phyloP scores from a whole-genome alignment of 306 rosid species.

The Prosopis cineraria region DNA sequence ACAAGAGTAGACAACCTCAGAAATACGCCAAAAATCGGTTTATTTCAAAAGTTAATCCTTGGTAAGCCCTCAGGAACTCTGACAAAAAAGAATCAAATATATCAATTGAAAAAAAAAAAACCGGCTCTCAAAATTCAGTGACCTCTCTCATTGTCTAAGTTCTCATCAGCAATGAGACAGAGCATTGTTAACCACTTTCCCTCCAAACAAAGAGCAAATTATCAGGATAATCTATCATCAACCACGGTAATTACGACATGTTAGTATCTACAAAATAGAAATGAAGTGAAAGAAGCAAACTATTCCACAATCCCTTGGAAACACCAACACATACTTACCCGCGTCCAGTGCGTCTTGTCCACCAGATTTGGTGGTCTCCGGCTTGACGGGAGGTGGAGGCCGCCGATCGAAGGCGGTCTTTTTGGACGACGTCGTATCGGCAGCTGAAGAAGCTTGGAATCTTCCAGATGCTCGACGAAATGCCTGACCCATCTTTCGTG shows the following conservation, averaged over 20 bases:
- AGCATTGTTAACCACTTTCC: background rate
- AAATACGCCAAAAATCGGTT: slow-evolving; percentile 18
- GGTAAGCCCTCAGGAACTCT: background rate
- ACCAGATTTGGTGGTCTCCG: slow-evolving; percentile 44
- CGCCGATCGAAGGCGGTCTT: slow-evolving; percentile 50
- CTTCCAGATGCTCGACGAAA: slow-evolving; percentile 95
- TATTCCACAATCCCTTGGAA: slow-evolving; percentile 12
- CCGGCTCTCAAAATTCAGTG: slow-evolving; percentile 7
- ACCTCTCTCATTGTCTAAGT: background rate
- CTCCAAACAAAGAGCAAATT: background rate
- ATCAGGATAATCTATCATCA: background rate
- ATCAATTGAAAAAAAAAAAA: slow-evolving; percentile 16
- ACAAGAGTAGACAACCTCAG: slow-evolving; percentile 18
- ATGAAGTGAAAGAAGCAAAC: background rate
- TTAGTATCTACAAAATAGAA: slow-evolving; percentile 4
- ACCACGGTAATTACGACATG: background rate
- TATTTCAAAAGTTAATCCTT: slow-evolving; percentile 4
- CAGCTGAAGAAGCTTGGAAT: slow-evolving; percentile 53
- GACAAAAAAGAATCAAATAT: slow-evolving; percentile 12
- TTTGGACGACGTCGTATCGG: slow-evolving; percentile 50
- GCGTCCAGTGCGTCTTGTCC: slow-evolving; percentile 39
- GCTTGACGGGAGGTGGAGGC: slow-evolving; percentile 47
- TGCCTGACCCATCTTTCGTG: slow-evolving; percentile 82
- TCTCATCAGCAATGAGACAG: background rate
- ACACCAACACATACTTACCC: slow-evolving; percentile 46